These are phyloP conservation scores for Ploettnerulaceae sp. DNA, from an alignment of 2,329 filamentous ascomycete species.

Conservation along the genomic window DNA sequence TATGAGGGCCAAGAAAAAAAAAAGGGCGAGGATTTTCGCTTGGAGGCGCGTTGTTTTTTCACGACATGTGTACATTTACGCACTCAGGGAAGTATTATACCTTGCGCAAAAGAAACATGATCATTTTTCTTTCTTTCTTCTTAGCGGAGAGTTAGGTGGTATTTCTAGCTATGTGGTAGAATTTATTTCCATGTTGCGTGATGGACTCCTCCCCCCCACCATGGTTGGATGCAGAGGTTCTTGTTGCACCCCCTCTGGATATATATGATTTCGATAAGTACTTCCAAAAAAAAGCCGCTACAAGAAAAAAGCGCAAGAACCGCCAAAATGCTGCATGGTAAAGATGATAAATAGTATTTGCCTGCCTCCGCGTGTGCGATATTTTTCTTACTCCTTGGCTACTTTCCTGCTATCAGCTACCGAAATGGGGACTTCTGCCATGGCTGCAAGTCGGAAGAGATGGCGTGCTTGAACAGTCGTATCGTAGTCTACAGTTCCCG, in stretches of 20 bases:
- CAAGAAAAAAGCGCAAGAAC: no score
- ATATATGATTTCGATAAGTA: no score
- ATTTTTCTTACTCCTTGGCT: no score
- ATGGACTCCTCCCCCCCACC: no score
- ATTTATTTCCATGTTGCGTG: neutral
- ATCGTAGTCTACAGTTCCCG: constrained; percentile 47
- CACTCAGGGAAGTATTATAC: no score
- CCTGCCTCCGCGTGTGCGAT: no score
- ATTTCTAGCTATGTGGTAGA: neutral
- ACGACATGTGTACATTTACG: neutral
- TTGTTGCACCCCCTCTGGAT: no score
- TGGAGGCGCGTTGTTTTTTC: neutral
- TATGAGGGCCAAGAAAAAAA: neutral
- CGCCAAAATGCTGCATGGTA: no score
- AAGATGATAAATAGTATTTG: no score
- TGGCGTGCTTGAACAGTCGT: constrained; percentile 42
- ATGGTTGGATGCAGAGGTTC: no score
- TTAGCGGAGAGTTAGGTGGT: neutral
- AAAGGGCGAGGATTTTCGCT: neutral
- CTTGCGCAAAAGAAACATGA: neutral
- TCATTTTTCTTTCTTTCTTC: neutral
- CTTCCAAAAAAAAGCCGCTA: no score
- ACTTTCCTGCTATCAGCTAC: constrained; percentile 29
- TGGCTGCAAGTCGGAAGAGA: constrained; percentile 45
- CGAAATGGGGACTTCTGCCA: constrained; percentile 46